A percentile compares a stretch with the other conserved stretches of the same genome.
phyloP scores from a whole-genome alignment of 2,329 filamentous ascomycete species.

The Verticillium tricorpus region DNA sequence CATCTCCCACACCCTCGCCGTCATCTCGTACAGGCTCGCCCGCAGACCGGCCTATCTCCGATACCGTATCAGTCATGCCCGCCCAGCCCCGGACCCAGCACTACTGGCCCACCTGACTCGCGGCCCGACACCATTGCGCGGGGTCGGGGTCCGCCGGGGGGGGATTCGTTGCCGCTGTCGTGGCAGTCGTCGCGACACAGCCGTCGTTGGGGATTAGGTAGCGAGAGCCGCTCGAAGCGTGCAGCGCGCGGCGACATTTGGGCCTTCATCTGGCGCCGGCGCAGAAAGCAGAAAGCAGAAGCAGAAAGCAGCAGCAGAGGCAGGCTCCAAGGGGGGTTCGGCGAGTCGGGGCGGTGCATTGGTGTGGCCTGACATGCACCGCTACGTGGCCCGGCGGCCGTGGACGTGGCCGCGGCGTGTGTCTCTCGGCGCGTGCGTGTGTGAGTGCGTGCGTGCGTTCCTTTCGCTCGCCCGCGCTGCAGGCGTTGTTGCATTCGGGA shows the following conservation, averaged over 20 bases:
- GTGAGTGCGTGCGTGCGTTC: neutral
- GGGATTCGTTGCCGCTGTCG: neutral
- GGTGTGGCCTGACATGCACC: neutral
- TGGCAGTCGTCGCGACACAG: neutral
- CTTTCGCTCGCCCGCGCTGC: neutral
- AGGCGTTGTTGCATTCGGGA: neutral
- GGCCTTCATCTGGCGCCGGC: neutral
- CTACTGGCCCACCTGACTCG: neutral
- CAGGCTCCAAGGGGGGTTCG: too few species aligned
- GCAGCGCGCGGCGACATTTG: neutral
- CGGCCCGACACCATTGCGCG: neutral
- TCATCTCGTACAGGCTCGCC: neutral
- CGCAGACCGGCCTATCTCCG: conserved; percentile 12
- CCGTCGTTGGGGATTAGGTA: neutral
- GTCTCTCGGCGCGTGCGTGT: neutral
- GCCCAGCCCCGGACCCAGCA: neutral
- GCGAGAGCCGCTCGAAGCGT: neutral
- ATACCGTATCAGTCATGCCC: conserved; percentile 10
- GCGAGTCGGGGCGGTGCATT: too few species aligned
- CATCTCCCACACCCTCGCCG: neutral
- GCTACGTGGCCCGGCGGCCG: neutral
- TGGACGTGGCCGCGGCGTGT: neutral
- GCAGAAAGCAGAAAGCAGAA: too few species aligned
- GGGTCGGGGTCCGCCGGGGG: neutral
- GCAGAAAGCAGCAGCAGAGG: too few species aligned